Evolutionary conservation across 345 rosid genomes (phyloP).

Genomic region (Eucalyptus leucophloia): DNA sequence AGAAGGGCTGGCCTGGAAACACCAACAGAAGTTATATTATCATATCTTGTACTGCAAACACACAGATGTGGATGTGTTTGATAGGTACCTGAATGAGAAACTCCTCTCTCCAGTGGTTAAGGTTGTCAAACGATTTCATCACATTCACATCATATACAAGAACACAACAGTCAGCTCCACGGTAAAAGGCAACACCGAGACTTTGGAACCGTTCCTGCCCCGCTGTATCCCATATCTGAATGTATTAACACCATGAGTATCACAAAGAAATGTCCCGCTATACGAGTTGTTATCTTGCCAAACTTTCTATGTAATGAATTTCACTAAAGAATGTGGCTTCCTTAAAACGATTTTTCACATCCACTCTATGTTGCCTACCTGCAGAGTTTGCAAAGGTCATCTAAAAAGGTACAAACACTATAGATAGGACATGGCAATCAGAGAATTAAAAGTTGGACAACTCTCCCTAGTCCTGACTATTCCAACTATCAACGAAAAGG

Average conservation of each 20-base stretch:
- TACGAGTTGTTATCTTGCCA: background rate
- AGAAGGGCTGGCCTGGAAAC: slow-evolving; percentile 66
- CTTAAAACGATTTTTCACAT: background rate
- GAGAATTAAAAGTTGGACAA: background rate
- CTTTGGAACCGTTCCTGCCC: slow-evolving; percentile 92
- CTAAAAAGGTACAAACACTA: background rate
- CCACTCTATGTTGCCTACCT: background rate
- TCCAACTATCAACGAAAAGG: background rate
- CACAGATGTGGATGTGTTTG: background rate
- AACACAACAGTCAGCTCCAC: slow-evolving; percentile 91
- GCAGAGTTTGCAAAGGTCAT: background rate
- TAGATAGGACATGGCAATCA: background rate
- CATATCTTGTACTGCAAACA: background rate
- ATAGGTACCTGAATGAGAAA: slow-evolving; percentile 65
- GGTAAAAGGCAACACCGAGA: slow-evolving; percentile 77
- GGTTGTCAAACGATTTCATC: slow-evolving; percentile 80
- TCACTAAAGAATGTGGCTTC: background rate
- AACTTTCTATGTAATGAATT: background rate
- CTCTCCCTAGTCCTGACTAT: background rate
- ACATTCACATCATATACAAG: slow-evolving; percentile 83
- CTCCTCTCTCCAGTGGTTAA: slow-evolving; percentile 88
- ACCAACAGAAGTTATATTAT: background rate
- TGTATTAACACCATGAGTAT: background rate
- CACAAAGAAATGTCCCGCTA: background rate
- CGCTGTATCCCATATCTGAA: slow-evolving; percentile 90